phyloP scores from a whole-genome alignment of 257 asterid species.

The Apocynum venetum region DNA sequence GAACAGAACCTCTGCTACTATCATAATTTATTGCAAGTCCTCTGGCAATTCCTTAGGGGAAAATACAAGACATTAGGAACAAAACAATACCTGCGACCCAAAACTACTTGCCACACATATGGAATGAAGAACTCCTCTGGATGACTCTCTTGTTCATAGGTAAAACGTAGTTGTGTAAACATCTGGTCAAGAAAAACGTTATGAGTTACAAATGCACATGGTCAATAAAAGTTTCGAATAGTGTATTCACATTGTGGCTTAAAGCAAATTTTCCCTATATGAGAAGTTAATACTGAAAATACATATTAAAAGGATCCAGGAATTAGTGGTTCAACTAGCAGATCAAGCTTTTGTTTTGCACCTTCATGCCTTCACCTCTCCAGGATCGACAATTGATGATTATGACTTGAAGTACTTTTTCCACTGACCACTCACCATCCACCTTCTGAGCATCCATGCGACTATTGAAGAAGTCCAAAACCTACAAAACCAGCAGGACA shows the following conservation, averaged over 20 bases:
- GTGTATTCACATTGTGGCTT: background rate
- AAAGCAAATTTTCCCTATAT: background rate
- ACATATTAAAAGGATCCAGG: background rate
- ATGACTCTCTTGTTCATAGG: conserved; percentile 94
- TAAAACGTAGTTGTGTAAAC: conserved; percentile 71
- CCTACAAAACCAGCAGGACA: conserved; percentile 34
- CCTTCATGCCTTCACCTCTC: conserved; percentile 99
- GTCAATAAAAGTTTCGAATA: background rate
- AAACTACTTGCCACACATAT: conserved; percentile 82
- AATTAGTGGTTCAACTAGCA: background rate
- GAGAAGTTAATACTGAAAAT: background rate
- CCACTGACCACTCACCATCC: conserved; percentile 94
- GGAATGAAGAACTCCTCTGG: conserved; percentile 97
- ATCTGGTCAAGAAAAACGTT: conserved; percentile 39
- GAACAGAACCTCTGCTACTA: background rate
- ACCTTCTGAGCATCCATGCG: conserved; percentile 69
- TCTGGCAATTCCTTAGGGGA: background rate
- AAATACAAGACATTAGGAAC: background rate
- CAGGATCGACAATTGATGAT: conserved; percentile 74
- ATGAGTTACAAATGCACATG: background rate
- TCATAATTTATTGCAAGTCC: background rate
- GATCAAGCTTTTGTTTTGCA: conserved; percentile 17
- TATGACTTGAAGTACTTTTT: conserved; percentile 81
- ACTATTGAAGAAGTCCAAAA: conserved; percentile 81
- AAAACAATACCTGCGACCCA: conserved; percentile 57